A percentile compares a stretch with the other conserved stretches of the same genome.
Conservation (phyloP, 495 filamentous ascomycete genomes). For the Diplogelasinospora grovesii region DNA sequence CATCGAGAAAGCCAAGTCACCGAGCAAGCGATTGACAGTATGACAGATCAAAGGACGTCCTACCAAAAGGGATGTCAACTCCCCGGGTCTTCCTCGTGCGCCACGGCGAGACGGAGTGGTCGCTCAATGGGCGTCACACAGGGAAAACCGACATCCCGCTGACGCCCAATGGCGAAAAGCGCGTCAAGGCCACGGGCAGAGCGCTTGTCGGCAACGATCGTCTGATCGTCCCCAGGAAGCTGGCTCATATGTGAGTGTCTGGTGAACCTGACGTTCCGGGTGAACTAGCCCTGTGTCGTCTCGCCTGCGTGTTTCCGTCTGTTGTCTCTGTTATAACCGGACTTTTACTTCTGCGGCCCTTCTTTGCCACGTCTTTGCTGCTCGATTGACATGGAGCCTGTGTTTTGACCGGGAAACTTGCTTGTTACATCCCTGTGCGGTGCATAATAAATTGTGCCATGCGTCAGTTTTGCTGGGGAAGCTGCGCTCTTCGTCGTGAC, state of each 20-base stretch:
- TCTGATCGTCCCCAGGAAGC: constrained; percentile 74
- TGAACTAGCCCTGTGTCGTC: too few relatives aligned
- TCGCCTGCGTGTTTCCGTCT: too few relatives aligned
- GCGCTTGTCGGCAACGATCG: constrained; percentile 79
- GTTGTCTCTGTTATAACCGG: too few relatives aligned
- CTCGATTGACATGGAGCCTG: too few relatives aligned
- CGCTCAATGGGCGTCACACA: constrained; percentile 85
- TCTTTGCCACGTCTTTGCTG: too few relatives aligned
- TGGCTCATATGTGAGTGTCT: constrained; percentile 62
- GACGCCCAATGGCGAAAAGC: constrained; percentile 78
- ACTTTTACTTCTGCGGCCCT: too few relatives aligned
- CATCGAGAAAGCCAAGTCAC: neutral
- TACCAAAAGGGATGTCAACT: constrained; percentile 34
- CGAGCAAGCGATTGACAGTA: neutral
- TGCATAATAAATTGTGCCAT: too few relatives aligned
- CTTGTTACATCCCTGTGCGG: too few relatives aligned
- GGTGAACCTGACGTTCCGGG: too few relatives aligned
- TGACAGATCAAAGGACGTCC: neutral
- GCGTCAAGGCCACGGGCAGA: constrained; percentile 72
- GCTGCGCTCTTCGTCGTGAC: neutral
- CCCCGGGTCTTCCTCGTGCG: constrained; percentile 89
- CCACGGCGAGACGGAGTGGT: constrained; percentile 96
- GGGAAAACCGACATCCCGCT: constrained; percentile 79
- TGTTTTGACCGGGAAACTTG: too few relatives aligned
- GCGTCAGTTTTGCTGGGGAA: too few relatives aligned